Base-by-base conservation (phyloP, 2,329 filamentous ascomycete species). In the Arthrobotrys sinensis region DNA sequence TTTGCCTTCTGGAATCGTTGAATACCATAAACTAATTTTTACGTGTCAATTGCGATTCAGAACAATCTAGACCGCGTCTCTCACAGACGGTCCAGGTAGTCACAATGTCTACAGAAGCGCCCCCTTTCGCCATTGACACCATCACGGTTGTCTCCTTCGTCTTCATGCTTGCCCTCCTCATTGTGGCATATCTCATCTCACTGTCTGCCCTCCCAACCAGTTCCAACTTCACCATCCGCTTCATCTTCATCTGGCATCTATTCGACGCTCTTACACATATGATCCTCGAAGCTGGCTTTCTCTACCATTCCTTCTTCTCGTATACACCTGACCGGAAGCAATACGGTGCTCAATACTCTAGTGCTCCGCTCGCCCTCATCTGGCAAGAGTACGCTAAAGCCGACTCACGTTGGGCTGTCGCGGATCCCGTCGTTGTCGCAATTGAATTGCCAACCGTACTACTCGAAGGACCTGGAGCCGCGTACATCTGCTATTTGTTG, bases 221-320 rank as follows among this genome's bases (percentile, higher is more conserved):
- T 0, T 86, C 90, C 10, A 85, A 88, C 0, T 83, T 85, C 43
- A 88, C 90, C 64, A 87, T 88, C 70, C 93, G 94, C 79, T 86
- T 92, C 83, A 90, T 97, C 80, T 97, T 97, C 88, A 89, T 96
- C 85, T 97, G 95, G 95, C 94, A 97, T 86, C 88, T 93, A 43
- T 96, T 97, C 85, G 94, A 97, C 84, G 93, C 93, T 36, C 88
- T 97, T 50, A 95, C 94, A 82, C 96, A 99, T 86, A 90, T 96
- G 85, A 87, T 93, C 84, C 92, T 98, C 83, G 95, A 98, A 86
- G 94, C 93, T 67, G 91, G 55, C 40, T 79, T 79, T 38, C 76
- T 79, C 6, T 79, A 79, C 52, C 77, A 76, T n/a, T 79, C 77
- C 28, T 76, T 76, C 65, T 76, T 71, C 66, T 68, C 55, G 6